Base-by-base conservation (phyloP, 2,329 filamentous ascomycete species). In the Diplodia mutila region DNA sequence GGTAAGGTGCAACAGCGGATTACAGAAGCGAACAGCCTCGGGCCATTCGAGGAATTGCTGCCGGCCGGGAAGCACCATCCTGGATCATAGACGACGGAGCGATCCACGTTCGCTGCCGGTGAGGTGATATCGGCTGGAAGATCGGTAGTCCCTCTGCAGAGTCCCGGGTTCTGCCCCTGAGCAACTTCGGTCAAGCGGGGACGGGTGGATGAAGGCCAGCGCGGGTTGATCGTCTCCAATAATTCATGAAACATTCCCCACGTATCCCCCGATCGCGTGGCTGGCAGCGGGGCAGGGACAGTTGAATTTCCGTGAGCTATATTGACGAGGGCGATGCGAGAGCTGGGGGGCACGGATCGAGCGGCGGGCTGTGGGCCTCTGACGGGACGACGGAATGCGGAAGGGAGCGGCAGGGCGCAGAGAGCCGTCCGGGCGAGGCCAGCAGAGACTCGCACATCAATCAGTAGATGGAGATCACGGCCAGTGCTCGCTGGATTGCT, bases 391-490 rank as follows among this genome's bases (percentile, higher is more conserved):
- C 42, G 42, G 42, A 27, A 61, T 48, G 57, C 42, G 57, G 39
- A 61, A 61, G 39, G 57, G 57, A 61, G 39, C 39, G 27, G 57
- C 57, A 61, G 57, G 57, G 57, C 39, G 57, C 57, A 61, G 57
- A 42, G 14, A 18, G 14, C 11, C 57, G 57, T 61, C 57, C 57
- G 57, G 39, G 57, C 57, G 57, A 61, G 55, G 34, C 55, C 55
- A 48, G 55, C 34, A 29, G 11, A 39, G 37, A 23, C 11, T 46
- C 27, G 54, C 54, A 59, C 54, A 59, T 55, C 52, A 53, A 21
- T 4, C 42, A 42, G 57, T 23, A 34, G 49, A 61, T 18, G 57
- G 57, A 48, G 57, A 61, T 61, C 57, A 32, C 23, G 57, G 57
- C 7, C 57, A 49, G 25, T 61, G 57, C 57, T 59, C 18, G 34